A percentile compares a stretch with the other conserved stretches of the same genome.
Conservation (phyloP, 225 moss, liverwort and hornwort species). For the Marchantia polymorpha region DNA sequence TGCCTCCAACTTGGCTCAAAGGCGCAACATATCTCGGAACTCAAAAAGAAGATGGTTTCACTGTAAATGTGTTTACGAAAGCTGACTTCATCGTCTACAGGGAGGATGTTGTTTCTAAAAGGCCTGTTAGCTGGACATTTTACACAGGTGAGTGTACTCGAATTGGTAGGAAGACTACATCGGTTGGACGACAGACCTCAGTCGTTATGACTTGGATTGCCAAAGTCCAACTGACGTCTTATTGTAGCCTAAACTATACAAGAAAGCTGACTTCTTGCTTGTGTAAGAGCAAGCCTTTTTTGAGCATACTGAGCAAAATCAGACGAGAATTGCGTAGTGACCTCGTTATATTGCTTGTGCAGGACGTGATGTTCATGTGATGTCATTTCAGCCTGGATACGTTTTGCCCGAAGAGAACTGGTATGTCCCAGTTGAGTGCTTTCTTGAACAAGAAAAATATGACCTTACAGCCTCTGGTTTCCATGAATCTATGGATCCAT, state of each 20-base stretch:
- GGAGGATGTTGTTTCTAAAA: conserved; percentile 59
- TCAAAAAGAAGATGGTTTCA: conserved; percentile 59
- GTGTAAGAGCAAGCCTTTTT: neutral
- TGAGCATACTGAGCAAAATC: neutral
- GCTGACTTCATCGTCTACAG: conserved; percentile 72
- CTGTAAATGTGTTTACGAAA: conserved; percentile 84
- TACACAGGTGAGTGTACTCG: conserved; percentile 31
- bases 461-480: neutral
- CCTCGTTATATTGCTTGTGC: conserved; percentile 13
- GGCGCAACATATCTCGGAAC: conserved; percentile 56
- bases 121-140: conserved; percentile 72
- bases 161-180: too few relatives aligned
- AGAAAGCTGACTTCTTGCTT: neutral
- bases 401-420: conserved; percentile 55
- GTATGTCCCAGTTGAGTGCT: conserved; percentile 72
- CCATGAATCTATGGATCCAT: neutral
- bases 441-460: conserved; percentile 16
- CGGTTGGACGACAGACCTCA: neutral
- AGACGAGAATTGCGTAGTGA: neutral
- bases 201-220: neutral
- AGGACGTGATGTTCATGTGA: conserved; percentile 66
- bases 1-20: conserved; percentile 71
- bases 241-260: neutral
- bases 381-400: conserved; percentile 70
- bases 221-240: too few relatives aligned